Base-by-base conservation (phyloP, 345 rosid genomes). In the Tarenaya hassleriana region DNA sequence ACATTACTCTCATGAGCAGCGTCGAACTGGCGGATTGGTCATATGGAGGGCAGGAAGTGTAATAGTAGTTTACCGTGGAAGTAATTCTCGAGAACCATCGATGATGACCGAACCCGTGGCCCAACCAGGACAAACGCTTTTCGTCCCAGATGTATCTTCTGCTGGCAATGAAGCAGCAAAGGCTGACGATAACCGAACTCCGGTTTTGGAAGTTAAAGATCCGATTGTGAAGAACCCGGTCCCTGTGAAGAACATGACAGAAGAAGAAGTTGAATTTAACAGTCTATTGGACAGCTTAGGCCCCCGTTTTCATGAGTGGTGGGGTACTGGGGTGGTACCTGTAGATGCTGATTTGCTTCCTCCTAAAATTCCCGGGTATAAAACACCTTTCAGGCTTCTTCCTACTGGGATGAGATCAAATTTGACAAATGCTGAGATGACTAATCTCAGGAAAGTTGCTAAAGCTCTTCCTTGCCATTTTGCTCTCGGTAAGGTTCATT, bases 11-110 rank as follows among this genome's bases (percentile, higher is more conserved):
- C 50, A 71, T 75, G 72, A 21, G 60, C 96, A 94, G 99, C 87
- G 92, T 41, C 90, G 99, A 63, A 94, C 99, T 20, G 80, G 95
- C 56, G 99, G 95, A 50, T 72, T 86, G 69, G 95, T 94, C 50
- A 66, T 88, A 62, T 94, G 99, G 99, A 81, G 74, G 67, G 86
- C 97, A n/a, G 97, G 99, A 55, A 94, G 99, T 73, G 92, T 83
- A 6, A 86, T 94, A 97, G 77, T 94, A 52, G 97, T 94, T 15
- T 94, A 72, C 56, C 85, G 92, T 45, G 97, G 99, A 20, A 71
- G 33, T 59, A 82, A 80, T 63, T 86, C 86, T 17, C 67, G 77
- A 65, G 91, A 95, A 40, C 94, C 96, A 60, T 58, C 55, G 45
- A 74, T 71, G 44, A 69, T 68, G 61, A 66, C 78, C 8, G 70